Base-by-base conservation (phyloP, 768 basidiomycete genomes). In the Lanmaoa pseudosensibilis region DNA sequence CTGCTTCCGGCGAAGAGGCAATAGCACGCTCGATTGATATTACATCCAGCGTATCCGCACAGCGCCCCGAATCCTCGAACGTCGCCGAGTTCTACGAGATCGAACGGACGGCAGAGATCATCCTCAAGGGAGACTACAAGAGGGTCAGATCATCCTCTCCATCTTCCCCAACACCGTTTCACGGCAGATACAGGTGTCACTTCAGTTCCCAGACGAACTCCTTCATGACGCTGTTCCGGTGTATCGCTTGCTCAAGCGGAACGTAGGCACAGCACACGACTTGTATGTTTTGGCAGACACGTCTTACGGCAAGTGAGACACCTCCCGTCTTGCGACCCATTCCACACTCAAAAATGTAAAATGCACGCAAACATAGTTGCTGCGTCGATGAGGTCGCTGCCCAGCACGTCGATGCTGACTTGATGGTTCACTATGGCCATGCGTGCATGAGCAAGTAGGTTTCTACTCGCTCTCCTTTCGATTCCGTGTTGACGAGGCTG, bases 381-480 rank as follows among this genome's bases (percentile, higher is more conserved):
- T 98, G 97, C 68, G 93, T 96, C 3, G 97, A 99, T 65, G 92
- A 98, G 63, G 89, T 98, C 6, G 90, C 94, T 6, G 94, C 96
- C 4, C 88, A 94, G 64, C 97, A 99, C 66, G 86, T 94, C 45
- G 86, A 94, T 60, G 93, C 94, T 0, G 92, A 98, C 67, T 84
- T 87, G 9, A 80, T 97, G 59, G 87, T 99, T 3, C 96, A 99
- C 66, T 98, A 97, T 65, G 96, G 96, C 2, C 91, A 97, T 75
- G 94, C 96, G 0, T 99, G 97, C 70, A 83, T 98, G 78, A 93
- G 90, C 69, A 84, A 87, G 94, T 96, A 63, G 60, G 92, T 78
- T 27, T 34, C 25, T 39, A 7, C 4, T 21, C 46, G 8, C 11
- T 15, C 5, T 11, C 5, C 21, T 3, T 21, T 25, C 19, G 4